Conservation (phyloP, 257 asterid species). For the Coffea eugenioides region DNA sequence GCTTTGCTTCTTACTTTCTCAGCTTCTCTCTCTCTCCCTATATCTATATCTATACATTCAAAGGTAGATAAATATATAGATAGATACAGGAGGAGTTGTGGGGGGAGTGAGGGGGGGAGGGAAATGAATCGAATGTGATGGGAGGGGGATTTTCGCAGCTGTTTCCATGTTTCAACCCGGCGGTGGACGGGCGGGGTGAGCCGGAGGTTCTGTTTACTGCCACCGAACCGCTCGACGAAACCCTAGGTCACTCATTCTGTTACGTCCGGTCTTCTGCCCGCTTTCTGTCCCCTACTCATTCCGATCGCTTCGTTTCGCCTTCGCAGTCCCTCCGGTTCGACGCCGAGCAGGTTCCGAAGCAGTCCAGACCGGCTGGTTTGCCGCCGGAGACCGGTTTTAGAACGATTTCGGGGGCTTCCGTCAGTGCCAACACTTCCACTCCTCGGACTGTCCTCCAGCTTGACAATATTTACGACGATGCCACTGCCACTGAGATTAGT, state of each 20-base stretch:
- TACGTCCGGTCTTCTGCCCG: slow-evolving; percentile 96
- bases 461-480: slow-evolving; percentile 55
- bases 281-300: slow-evolving; percentile 77
- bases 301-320: slow-evolving; percentile 91
- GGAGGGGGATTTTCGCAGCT: slow-evolving; percentile 94
- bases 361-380: slow-evolving; percentile 41
- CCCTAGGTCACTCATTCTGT: slow-evolving; percentile 97
- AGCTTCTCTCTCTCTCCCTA: slow-evolving; percentile 2
- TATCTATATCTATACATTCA: neutral
- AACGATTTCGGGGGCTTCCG: slow-evolving; percentile 92
- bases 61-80: neutral
- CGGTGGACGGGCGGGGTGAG: slow-evolving; percentile 64
- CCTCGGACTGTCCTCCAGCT: slow-evolving; percentile 76
- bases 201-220: slow-evolving; percentile 59
- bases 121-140: slow-evolving; percentile 86
- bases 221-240: slow-evolving; percentile 78
- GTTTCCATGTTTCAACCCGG: slow-evolving; percentile 84
- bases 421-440: slow-evolving; percentile 80
- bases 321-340: slow-evolving; percentile 91
- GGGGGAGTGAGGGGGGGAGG: slow-evolving; percentile 32
- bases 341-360: slow-evolving; percentile 42
- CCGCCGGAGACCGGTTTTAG: slow-evolving; percentile 78
- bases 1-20: neutral
- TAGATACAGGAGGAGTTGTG: neutral
- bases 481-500: slow-evolving; percentile 28